Percentiles rank a stretch among this genome's conserved stretches.
These are phyloP conservation scores for Solanum sitiens DNA, from an alignment of 257 asterid genomes.

Conservation along the genomic window DNA sequence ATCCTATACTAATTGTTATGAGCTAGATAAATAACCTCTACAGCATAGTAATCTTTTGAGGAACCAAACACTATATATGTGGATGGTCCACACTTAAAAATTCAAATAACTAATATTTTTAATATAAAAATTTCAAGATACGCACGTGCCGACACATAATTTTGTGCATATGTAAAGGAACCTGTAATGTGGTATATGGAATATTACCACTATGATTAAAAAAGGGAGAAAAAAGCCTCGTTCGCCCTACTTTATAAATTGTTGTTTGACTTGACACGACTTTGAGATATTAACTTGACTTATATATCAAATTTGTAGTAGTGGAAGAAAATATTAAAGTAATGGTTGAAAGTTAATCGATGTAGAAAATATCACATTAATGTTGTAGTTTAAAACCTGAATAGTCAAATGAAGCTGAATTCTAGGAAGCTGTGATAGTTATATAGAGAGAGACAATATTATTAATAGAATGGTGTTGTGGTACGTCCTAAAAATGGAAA, in stretches of 20 bases:
- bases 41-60: not conserved
- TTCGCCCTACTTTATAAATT: not conserved
- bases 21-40: not conserved
- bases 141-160: not conserved
- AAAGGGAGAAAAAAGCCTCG: not conserved
- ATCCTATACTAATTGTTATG: not conserved
- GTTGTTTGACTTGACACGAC: not conserved
- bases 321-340: not conserved
- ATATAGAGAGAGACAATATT: not conserved
- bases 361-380: not conserved
- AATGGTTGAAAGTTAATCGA: not conserved
- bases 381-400: not conserved
- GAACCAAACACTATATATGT: not conserved
- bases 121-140: not conserved
- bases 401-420: not conserved
- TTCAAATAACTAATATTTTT: not conserved
- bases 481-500: not conserved
- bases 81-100: not conserved
- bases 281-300: not conserved
- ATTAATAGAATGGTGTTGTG: not conserved
- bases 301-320: not conserved
- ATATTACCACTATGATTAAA: not conserved
- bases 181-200: not conserved
- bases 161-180: not conserved
- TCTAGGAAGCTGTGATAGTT: not conserved